Conservation (phyloP, 2,329 filamentous ascomycete species). For the Hymenoscyphus infarciens region DNA sequence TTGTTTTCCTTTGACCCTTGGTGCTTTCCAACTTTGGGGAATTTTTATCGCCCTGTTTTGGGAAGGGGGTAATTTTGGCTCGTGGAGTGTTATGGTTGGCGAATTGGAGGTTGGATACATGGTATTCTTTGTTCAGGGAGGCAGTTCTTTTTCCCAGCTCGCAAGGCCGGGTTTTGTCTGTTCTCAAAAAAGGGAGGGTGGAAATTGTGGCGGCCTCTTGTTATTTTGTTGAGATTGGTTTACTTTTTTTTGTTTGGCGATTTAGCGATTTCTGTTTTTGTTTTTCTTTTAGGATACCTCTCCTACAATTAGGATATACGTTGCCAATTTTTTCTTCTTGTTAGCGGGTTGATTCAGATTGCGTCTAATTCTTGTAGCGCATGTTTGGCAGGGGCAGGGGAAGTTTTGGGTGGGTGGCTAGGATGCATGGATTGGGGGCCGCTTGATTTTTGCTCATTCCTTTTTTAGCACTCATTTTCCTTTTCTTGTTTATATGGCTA, state of each 20-base stretch:
- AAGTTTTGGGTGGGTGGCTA: neutral
- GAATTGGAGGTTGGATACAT: slow-evolving; percentile 28
- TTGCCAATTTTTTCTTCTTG: neutral
- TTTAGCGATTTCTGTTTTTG: slow-evolving; percentile 15
- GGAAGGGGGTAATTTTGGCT: slow-evolving; percentile 7
- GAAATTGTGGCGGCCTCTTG: slow-evolving; percentile 8
- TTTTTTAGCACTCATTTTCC: neutral
- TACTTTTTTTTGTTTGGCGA: slow-evolving; percentile 11
- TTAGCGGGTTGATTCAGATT: neutral
- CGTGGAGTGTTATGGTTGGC: slow-evolving; percentile 8
- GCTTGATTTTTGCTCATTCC: neutral
- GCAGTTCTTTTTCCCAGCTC: slow-evolving; percentile 43
- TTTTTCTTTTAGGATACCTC: slow-evolving; percentile 15
- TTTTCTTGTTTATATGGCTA: slow-evolving; percentile 9
- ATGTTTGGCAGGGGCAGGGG: neutral
- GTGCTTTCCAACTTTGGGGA: slow-evolving; percentile 13
- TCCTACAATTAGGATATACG: slow-evolving; percentile 1
- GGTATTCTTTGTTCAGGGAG: slow-evolving; percentile 34
- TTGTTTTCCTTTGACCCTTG: slow-evolving; percentile 25
- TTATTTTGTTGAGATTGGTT: slow-evolving; percentile 7
- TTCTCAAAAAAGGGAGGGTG: slow-evolving; percentile 24
- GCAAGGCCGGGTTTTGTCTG: slow-evolving; percentile 29
- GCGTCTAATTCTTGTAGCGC: neutral
- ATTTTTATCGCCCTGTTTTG: neutral
- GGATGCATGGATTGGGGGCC: neutral